Evolutionary conservation across 768 basidiomycete species (phyloP).

Genomic region (Clathrus columnatus): DNA sequence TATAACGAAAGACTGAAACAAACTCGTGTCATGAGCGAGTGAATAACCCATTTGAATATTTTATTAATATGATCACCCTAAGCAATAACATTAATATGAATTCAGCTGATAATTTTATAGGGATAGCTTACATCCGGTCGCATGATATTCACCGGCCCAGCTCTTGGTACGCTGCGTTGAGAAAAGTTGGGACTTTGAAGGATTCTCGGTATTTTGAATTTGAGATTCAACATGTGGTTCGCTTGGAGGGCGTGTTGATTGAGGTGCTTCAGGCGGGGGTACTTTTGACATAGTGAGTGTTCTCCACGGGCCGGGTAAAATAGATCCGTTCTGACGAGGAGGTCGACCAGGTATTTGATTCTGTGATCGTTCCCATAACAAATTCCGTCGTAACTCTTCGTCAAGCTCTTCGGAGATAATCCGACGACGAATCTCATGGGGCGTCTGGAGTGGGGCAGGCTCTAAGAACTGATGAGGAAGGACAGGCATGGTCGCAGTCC

Average conservation of each 20-base stretch:
- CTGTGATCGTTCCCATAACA: constrained; percentile 54
- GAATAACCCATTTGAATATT: too few relatives aligned
- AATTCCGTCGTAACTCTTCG: constrained; percentile 71
- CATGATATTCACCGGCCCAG: constrained; percentile 63
- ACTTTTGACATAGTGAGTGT: background rate
- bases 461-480: constrained; percentile 61
- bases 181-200: constrained; percentile 18
- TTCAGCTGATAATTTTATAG: background rate
- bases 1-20: background rate
- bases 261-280: background rate
- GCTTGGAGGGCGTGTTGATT: too few relatives aligned
- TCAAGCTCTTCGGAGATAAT: constrained; percentile 84
- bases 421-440: constrained; percentile 72
- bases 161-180: constrained; percentile 55
- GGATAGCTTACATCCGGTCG: constrained; percentile 37
- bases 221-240: background rate
- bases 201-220: background rate
- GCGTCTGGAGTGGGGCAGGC: constrained; percentile 60
- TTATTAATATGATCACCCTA: background rate
- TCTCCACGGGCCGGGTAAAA: constrained; percentile 8
- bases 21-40: background rate
- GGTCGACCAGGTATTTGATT: constrained; percentile 16
- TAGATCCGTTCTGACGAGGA: background rate
- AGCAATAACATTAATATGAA: background rate
- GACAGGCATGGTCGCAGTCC: constrained; percentile 40